Percentiles rank a stretch among this genome's conserved stretches.
These are phyloP conservation scores for Thuidium tamariscinum DNA, from an alignment of 225 moss, liverwort and hornwort species.

Conservation along the genomic window DNA sequence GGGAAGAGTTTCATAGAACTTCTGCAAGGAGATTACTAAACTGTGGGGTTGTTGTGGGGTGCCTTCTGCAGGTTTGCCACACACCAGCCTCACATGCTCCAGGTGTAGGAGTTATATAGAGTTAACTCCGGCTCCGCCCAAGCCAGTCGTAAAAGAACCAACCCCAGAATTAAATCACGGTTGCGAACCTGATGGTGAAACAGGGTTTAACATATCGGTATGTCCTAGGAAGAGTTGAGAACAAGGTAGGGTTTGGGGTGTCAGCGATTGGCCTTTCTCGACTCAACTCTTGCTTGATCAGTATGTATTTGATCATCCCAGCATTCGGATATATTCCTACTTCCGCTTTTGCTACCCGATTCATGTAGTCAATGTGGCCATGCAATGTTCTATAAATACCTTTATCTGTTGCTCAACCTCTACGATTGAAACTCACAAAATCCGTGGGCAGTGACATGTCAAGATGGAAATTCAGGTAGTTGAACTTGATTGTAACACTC, in stretches of 20 bases:
- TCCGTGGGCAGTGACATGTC: background rate
- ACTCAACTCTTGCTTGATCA: conserved; percentile 1
- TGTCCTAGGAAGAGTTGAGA: conserved; percentile 27
- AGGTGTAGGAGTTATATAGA: conserved; percentile 51
- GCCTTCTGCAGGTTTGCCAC: conserved; percentile 65
- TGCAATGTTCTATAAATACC: background rate
- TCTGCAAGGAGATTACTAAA: conserved; percentile 16
- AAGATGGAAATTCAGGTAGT: background rate
- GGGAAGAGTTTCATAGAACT: background rate
- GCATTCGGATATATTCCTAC: background rate
- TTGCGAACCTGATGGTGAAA: conserved; percentile 43
- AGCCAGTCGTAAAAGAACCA: conserved; percentile 33
- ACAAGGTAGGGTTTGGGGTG: conserved; percentile 1
- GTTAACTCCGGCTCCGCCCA: conserved; percentile 28
- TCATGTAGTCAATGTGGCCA: background rate
- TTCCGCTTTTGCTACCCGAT: background rate
- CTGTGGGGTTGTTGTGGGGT: conserved; percentile 46
- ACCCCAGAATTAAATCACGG: conserved; percentile 19
- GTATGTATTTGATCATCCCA: background rate
- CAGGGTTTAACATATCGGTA: conserved; percentile 38
- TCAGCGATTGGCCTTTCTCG: conserved; percentile 5
- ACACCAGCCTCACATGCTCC: conserved; percentile 65
- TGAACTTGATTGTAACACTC: background rate
- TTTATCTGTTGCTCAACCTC: background rate
- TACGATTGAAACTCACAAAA: background rate